Conservation (phyloP, 225 moss, liverwort and hornwort species). For the Thuidium tamariscinum region DNA sequence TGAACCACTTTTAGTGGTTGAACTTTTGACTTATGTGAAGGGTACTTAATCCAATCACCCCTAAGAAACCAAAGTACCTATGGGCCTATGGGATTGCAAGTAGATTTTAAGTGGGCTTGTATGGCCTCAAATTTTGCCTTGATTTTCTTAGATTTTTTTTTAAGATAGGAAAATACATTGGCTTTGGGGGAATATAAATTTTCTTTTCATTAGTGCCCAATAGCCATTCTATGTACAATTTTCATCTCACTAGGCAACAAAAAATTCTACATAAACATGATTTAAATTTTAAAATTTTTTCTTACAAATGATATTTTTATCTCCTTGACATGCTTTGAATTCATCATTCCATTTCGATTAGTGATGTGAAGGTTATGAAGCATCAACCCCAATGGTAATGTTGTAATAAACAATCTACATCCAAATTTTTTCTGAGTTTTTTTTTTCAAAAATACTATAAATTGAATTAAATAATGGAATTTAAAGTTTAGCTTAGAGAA, state of each 20-base stretch:
- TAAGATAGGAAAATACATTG: not conserved
- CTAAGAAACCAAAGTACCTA: not conserved
- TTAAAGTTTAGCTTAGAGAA: no score
- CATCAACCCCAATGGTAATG: no score
- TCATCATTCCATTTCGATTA: not conserved
- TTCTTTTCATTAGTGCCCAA: rapidly evolving
- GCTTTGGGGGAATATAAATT: rapidly evolving
- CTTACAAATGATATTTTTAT: not conserved
- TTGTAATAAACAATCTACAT: no score
- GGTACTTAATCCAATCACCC: not conserved
- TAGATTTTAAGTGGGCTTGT: rapidly evolving
- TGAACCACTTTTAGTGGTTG: rapidly evolving
- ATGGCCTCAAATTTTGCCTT: rapidly evolving
- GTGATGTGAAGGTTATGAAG: not conserved
- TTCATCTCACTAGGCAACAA: no score
- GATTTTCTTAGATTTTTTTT: not conserved
- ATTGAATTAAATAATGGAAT: no score
- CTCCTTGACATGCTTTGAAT: not conserved
- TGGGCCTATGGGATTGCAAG: no score
- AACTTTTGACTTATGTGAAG: rapidly evolving
- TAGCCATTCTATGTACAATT: no score
- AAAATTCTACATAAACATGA: not conserved
- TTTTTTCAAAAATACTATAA: no score
- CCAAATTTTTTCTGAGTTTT: no score
- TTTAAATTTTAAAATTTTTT: not conserved